Evolutionary conservation across 345 rosid genomes (phyloP), one percentile per base, ranked within the genome.

Genomic region (Camelina hispida): DNA sequence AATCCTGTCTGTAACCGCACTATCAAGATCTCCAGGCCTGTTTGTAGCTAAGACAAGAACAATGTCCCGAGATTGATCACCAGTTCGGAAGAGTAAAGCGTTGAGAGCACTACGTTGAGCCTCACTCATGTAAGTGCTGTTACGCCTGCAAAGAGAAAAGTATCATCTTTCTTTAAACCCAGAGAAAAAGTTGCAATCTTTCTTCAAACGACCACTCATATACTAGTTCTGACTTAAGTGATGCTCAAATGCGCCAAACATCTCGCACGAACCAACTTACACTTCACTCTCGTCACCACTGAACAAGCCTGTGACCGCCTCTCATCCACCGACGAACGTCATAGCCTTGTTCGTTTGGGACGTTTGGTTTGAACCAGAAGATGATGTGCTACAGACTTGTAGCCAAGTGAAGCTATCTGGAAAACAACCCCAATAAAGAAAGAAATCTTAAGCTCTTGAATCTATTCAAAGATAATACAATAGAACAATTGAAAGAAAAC

Each of bases 21-120:
- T 87, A 68, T 95, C 98, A 1, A 95, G 99, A 81, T 92, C 99
- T 30, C 97, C 94, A 8, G 98, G 98, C 73, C 96, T 77, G 82
- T 92, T 95, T 5, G 98, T 92, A 9, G 98, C 97, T 46, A 93
- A 85, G 50, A 90, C 96, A 14, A 90, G 97, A 67, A 92, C 96
- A 57, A 85, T 84, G 80, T 92, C 98, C 60, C 93, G 86, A 43
- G 98, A 95, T 17, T 95, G 99, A 82, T 92, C 98, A 52, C 99
- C 98, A 2, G 96, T 95, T 73, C 98, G 84, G 68, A 89, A 92
- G 56, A 95, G 96, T 80, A 92, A 73, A 7, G 99, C 97, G 66
- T 95, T 95, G 72, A 92, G 73, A 59, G 99, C 99, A 83, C 98
- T 92, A 28, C 94, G 85, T 40, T 92, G 98, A 32, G 98, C 87